Evolutionary conservation across 352 stramenopile species (phyloP), one percentile per base, ranked within the genome.

Genomic region (Thraustochytrium sp.): DNA sequence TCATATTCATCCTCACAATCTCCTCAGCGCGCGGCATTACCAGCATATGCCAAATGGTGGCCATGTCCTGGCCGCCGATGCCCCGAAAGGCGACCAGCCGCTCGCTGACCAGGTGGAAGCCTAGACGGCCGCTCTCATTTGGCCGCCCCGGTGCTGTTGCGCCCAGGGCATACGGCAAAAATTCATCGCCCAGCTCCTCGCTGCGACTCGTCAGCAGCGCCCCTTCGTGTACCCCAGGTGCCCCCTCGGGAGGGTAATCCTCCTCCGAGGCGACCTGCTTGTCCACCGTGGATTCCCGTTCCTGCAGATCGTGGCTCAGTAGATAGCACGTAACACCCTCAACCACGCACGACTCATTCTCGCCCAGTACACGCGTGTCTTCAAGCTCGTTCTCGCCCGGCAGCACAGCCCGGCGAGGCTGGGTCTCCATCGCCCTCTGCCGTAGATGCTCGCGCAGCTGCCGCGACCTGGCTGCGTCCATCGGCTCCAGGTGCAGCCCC

Each of bases 31-130:
- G 34, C 18, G 44, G 68, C 29, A 72, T 3, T 9, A 80, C 13
- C 21, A 80, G 68, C 68, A 80, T 80, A 44, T 80, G 68, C 68
- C 68, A 80, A 8, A 80, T n/a, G 21, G n/a, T 65, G 51, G 68
- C 48, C 68, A 80, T 65, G 51, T 80, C 68, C 11, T 44, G 11
- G 11, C 68, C 68, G n/a, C 68, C 68, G 4, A 80, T 31, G 18
- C 68, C 68, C 3, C 68, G 68, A 3, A 80, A 72, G 8, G 68
- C 68, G 21, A 80, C 26, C 31, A 80, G 3, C 23, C 38, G 3
- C 8, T 8, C 8, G 13, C 48, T 48, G 8, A 46, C 48, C 16
- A 64, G 5, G 42, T 75, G 46, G 31, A 80, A 80, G 1, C 68
- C 68, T 18, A 5, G 9, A n/a, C 64, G 38, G 11, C 4, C 68